Evolutionary conservation across 139 green algal species (phyloP).

Genomic region (Micractinium conductrix): DNA sequence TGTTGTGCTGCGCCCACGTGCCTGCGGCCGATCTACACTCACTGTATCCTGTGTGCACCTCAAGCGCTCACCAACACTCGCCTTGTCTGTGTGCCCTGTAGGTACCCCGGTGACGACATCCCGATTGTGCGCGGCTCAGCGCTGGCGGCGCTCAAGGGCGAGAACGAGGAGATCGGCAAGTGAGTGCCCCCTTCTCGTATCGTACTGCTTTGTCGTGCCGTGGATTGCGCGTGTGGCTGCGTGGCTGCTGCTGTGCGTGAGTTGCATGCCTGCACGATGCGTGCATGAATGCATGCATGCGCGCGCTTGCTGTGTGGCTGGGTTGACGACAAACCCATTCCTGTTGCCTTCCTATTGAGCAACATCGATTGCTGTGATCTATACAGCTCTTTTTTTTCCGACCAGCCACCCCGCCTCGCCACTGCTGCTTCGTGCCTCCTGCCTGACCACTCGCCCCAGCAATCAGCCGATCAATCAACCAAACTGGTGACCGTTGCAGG

Average conservation of each 20-base stretch:
- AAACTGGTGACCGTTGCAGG: constrained; percentile 7
- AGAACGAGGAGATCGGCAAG: constrained; percentile 82
- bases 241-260: background rate
- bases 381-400: background rate
- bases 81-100: constrained; percentile 18
- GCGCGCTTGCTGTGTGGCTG: background rate
- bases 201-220: background rate
- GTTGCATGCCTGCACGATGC: background rate
- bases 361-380: background rate
- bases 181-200: constrained; percentile 9
- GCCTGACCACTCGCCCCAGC: background rate
- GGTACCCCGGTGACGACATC: constrained; percentile 93
- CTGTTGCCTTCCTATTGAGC: constrained; percentile 38
- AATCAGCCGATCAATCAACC: background rate
- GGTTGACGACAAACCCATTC: constrained; percentile 21
- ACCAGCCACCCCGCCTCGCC: background rate
- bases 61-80: background rate
- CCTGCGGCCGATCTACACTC: no score
- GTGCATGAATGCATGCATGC: background rate
- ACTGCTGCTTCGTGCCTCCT: background rate
- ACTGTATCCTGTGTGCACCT: no score
- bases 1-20: no score
- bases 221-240: background rate
- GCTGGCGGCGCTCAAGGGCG: constrained; percentile 89
- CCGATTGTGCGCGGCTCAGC: constrained; percentile 90